Percentiles rank a stretch among this genome's conserved stretches.
phyloP scores from a whole-genome alignment of 805 yeast species.

The Schizosaccharomyces osmophilus region DNA sequence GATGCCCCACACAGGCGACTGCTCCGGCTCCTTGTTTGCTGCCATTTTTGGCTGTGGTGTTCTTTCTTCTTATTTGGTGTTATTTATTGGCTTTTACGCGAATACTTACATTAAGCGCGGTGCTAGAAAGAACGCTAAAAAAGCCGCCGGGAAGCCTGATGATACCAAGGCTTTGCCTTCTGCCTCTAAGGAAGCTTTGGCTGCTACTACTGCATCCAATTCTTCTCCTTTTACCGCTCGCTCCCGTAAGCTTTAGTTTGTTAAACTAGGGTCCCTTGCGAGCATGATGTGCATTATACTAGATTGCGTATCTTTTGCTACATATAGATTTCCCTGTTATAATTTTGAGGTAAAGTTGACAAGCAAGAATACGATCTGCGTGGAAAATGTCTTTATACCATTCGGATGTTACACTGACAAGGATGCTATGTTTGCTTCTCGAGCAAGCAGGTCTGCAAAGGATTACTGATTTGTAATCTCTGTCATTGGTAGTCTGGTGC shows the following conservation, averaged over 20 bases:
- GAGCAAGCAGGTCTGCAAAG: too few species aligned
- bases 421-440: too few species aligned
- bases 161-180: not conserved
- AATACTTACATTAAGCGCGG: slow-evolving; percentile 1
- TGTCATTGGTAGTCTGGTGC: too few species aligned
- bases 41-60: slow-evolving; percentile 77
- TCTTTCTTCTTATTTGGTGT: slow-evolving; percentile 61
- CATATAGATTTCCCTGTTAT: too few species aligned
- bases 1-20: slow-evolving; percentile 59
- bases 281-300: too few species aligned
- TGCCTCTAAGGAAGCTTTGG: not conserved
- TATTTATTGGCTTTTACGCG: slow-evolving; percentile 33
- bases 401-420: too few species aligned
- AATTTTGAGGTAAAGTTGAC: too few species aligned
- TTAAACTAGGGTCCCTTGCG: not conserved
- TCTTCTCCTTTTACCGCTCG: not conserved
- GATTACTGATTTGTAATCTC: too few species aligned
- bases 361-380: too few species aligned
- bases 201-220: not conserved
- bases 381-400: too few species aligned
- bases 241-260: not conserved
- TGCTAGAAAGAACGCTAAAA: not conserved
- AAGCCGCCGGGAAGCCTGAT: not conserved
- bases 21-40: slow-evolving; percentile 77
- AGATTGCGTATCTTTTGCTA: too few species aligned